Evolutionary conservation across 2,329 filamentous ascomycete species (phyloP), one percentile per base, ranked within the genome.

Genomic region (Aspergillus aculeatus): DNA sequence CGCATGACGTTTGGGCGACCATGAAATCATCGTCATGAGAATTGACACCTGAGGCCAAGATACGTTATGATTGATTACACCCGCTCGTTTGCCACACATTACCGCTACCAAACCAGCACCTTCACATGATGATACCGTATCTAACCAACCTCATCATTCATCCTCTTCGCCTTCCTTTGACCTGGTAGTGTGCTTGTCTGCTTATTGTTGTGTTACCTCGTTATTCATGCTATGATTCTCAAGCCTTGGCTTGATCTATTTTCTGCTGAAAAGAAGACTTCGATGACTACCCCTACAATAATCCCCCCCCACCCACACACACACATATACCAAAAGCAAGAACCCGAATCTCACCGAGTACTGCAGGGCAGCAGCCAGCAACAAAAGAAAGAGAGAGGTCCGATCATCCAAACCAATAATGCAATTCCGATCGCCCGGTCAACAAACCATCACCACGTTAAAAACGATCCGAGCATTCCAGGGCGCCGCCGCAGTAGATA

Each of bases 391-490:
- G n/a, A 54, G 21, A 11, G 26, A 55, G 41, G 53, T 47, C 53
- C 53, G 53, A 55, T 44, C 41, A 55, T 47, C 53, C 53, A 55
- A 55, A 19, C 53, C 38, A 44, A 44, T 44, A 44, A 55, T 55
- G 41, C 52, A 32, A n/a, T 12, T 41, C 53, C 53, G 53, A 55
- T 55, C 53, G 53, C 53, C 53, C 53, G 53, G 53, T 55, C 53
- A 55, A 55, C 53, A 55, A 55, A 24, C 51, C 50, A 32, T 31
- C 31, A n/a, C 52, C 53, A 53, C 51, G 51, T 55, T 55, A 55
- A 55, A 21, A 44, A 44, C 21, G 41, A 47, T 55, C 53, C 53
- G 41, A 55, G 44, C 53, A 55, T 55, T 55, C 53, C 52, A 47
- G 32, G 26, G 41, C 38, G 38, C 38, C 38, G 38, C 38, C 38